Evolutionary conservation across 768 basidiomycete species (phyloP), one percentile per base, ranked within the genome.

Genomic region (Tulasnella sp.): DNA sequence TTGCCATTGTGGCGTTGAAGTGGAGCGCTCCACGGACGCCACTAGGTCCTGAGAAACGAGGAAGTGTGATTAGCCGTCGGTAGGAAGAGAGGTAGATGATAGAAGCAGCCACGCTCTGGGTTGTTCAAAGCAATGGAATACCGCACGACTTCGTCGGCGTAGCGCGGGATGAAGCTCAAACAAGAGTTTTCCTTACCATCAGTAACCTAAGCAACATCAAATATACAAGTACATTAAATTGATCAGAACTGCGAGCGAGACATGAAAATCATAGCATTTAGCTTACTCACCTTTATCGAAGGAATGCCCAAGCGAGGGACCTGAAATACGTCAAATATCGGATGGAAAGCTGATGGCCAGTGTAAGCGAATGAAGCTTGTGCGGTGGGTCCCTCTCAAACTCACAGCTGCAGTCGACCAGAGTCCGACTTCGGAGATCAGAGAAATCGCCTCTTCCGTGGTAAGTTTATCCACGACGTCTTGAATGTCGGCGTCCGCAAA

Each of bases 391-490:
- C 23, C 3, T 18, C 44, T 44, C 44, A 44, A 48, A 75, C 74
- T 86, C 20, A 88, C 80, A 46, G 57, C 55, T 37, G 76, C 76
- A 39, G 76, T 77, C 67, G 70, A 77, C 76, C 76, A 77, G 76
- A 20, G 71, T 23, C 91, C 92, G 26, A 91, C 90, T 20, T 92
- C 93, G 2, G 91, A 91, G 10, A 88, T 91, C 40, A 94, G 85
- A 61, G 86, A 85, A 81, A 93, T 92, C 0, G 91, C 90, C 82
- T 94, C 93, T 51, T 93, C 92, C 0, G 88, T 90, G 1, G 91
- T 91, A 79, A 94, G 84, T 78, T 89, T 85, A 29, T 89, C 88
- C 74, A 93, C 85, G 77, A 93, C 84, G 70, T 89, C 86, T 79
- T 88, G 85, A 70, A 94, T 85, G 82, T 90, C 67, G 16, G 35